These are phyloP conservation scores for Copromyces sp. DNA, from an alignment of 495 filamentous ascomycete genomes.

Conservation along the genomic window DNA sequence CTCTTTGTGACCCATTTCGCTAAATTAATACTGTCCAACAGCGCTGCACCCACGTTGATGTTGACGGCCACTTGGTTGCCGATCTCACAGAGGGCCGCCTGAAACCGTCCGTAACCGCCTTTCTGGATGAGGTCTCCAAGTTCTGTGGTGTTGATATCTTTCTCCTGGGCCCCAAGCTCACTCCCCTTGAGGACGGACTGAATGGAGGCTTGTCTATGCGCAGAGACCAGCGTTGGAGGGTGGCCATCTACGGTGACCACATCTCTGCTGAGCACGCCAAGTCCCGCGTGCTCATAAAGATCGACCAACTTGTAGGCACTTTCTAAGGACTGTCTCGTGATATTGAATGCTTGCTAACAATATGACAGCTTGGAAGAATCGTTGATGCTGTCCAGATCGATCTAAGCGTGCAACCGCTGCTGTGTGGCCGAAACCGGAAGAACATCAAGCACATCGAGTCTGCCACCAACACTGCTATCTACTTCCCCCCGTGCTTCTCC, in stretches of 20 bases:
- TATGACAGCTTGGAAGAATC: constrained; percentile 64
- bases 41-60: constrained; percentile 85
- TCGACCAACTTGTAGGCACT: constrained; percentile 78
- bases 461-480: constrained; percentile 86
- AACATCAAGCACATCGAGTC: constrained; percentile 97
- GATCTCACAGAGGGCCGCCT: constrained; percentile 58
- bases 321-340: background rate
- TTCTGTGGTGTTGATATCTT: constrained; percentile 96
- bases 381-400: constrained; percentile 79
- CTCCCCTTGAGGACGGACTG: constrained; percentile 52
- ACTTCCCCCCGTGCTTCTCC: constrained; percentile 91
- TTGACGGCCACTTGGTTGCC: constrained; percentile 80
- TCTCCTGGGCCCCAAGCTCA: constrained; percentile 71
- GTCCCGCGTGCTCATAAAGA: constrained; percentile 89
- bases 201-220: constrained; percentile 42
- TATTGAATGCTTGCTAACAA: constrained; percentile 12
- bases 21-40: constrained; percentile 29
- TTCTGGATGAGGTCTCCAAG: constrained; percentile 69
- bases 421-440: constrained; percentile 85
- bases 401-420: constrained; percentile 73
- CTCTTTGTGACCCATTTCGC: constrained; percentile 2
- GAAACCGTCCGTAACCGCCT: constrained; percentile 58
- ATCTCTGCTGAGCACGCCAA: constrained; percentile 95
- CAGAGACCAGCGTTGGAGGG: constrained; percentile 69
- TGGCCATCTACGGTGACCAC: constrained; percentile 90